These are phyloP conservation scores for Liquidambar formosana DNA, from an alignment of 164 flowering plant species.

Conservation along the genomic window DNA sequence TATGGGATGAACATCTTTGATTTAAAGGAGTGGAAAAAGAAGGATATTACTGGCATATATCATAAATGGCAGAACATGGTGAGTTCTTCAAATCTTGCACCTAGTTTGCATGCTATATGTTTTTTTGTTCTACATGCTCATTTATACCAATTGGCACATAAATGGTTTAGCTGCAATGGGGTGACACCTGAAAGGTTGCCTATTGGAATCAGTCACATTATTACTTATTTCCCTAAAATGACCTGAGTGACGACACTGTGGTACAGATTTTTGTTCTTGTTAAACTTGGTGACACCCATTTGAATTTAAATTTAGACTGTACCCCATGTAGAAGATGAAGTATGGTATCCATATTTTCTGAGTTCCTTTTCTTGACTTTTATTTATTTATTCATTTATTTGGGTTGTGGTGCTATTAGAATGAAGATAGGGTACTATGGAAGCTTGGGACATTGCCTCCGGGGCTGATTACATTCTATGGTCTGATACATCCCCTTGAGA, in stretches of 20 bases:
- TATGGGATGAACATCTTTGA: conserved; percentile 98
- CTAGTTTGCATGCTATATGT: background rate
- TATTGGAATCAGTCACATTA: background rate
- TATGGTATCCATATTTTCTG: background rate
- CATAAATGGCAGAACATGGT: conserved; percentile 99
- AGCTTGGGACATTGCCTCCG: conserved; percentile 96
- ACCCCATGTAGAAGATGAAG: too few species aligned
- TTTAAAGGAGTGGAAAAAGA: conserved; percentile 91
- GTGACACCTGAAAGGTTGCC: background rate
- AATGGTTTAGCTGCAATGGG: background rate
- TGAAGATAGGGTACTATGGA: conserved; percentile 92
- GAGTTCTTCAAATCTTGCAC: conserved; percentile 16
- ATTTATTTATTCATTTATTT: background rate
- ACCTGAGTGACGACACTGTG: background rate
- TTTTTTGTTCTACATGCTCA: background rate
- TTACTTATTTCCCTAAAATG: background rate
- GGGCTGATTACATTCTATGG: conserved; percentile 94
- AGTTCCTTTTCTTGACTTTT: background rate
- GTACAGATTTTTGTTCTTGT: background rate
- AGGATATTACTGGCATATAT: conserved; percentile 96
- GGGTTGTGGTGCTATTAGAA: conserved; percentile 47
- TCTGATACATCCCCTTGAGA: conserved; percentile 82
- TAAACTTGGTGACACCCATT: background rate
- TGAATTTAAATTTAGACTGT: background rate
- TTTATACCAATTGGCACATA: background rate